Evolutionary conservation across 345 rosid species (phyloP).

Genomic region (Boechera stricta): DNA sequence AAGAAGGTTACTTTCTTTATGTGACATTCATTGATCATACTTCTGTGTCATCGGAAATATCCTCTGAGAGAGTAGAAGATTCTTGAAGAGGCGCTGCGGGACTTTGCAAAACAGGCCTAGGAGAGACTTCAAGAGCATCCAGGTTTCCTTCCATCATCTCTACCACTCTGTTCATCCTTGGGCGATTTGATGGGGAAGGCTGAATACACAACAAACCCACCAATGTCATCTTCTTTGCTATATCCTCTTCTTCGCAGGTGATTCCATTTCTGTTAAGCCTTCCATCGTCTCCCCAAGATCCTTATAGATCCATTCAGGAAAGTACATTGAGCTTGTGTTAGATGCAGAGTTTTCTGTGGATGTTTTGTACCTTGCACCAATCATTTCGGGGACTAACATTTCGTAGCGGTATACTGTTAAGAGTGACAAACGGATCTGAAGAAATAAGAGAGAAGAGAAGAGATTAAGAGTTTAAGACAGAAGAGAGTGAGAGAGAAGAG

Average conservation of each 20-base stretch:
- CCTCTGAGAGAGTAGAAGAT: neutral
- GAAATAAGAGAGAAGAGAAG: too few relatives aligned
- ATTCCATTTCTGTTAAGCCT: neutral
- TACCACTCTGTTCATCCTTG: constrained; percentile 25
- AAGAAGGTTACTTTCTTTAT: neutral
- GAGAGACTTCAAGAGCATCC: constrained; percentile 17
- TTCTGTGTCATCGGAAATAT: neutral
- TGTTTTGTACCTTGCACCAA: constrained; percentile 41
- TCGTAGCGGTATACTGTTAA: constrained; percentile 48
- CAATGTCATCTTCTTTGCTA: constrained; percentile 29
- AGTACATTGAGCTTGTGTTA: constrained; percentile 37
- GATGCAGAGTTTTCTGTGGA: constrained; percentile 18
- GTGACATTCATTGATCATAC: neutral
- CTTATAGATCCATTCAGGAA: constrained; percentile 43
- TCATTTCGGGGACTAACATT: constrained; percentile 53
- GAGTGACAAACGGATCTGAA: too few relatives aligned
- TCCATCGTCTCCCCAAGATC: constrained; percentile 15
- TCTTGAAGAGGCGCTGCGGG: neutral
- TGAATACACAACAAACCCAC: constrained; percentile 47
- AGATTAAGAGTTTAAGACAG: too few relatives aligned
- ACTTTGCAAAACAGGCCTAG: constrained; percentile 4
- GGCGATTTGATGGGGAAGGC: constrained; percentile 35
- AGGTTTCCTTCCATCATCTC: constrained; percentile 40
- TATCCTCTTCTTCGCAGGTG: constrained; percentile 6
- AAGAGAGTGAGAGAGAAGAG: too few relatives aligned